Conservation (phyloP, 1,139 yeast species). For the Pichia sp. region DNA sequence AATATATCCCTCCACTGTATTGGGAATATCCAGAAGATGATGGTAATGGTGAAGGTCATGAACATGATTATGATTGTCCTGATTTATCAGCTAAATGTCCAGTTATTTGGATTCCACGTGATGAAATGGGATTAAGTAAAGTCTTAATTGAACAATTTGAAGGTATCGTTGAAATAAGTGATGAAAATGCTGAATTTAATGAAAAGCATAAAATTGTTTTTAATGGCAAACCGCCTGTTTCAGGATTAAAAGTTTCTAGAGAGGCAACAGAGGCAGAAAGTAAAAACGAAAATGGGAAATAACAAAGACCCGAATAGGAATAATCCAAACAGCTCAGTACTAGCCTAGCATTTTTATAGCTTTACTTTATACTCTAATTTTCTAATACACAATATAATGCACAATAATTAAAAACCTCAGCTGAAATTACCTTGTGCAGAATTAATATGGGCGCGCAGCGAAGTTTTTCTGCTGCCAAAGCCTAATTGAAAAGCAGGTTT, state of each 20-base stretch:
- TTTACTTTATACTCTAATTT: no score
- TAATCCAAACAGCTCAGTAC: no score
- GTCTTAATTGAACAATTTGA: slow-evolving; percentile 54
- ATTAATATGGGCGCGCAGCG: no score
- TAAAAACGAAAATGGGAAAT: neutral
- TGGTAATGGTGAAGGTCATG: slow-evolving; percentile 34
- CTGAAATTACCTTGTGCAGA: no score
- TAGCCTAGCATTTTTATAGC: no score
- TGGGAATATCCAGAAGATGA: slow-evolving; percentile 36
- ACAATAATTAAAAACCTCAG: no score
- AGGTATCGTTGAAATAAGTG: slow-evolving; percentile 51
- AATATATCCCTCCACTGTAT: slow-evolving; percentile 32
- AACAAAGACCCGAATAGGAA: no score
- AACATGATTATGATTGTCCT: slow-evolving; percentile 63
- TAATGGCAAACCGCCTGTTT: slow-evolving; percentile 57
- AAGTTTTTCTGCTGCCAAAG: no score
- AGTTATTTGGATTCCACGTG: slow-evolving; percentile 64
- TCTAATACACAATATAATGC: no score
- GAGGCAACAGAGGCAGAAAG: neutral
- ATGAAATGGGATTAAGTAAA: slow-evolving; percentile 62
- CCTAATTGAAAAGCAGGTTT: no score
- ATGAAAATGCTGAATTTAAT: slow-evolving; percentile 50
- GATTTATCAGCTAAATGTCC: slow-evolving; percentile 57
- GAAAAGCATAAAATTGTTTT: slow-evolving; percentile 49
- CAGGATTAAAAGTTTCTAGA: neutral